phyloP scores from a whole-genome alignment of 1,284 basidiomycete species.

The Pascua guehoae region DNA sequence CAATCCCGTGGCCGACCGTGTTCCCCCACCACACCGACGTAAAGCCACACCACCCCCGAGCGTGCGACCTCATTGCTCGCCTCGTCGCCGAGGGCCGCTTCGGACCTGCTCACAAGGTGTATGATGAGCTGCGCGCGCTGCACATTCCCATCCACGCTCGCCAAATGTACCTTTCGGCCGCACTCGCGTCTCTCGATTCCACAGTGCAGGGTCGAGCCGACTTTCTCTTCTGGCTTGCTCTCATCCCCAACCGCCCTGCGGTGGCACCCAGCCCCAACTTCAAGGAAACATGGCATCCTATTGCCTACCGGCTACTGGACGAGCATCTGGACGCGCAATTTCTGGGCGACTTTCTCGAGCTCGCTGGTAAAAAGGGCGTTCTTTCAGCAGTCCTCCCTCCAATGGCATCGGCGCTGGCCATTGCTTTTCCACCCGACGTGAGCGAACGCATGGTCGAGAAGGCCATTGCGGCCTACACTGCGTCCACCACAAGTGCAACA shows the following conservation, averaged over 20 bases:
- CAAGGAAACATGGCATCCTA: conserved; percentile 28
- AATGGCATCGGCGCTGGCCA: conserved; percentile 23
- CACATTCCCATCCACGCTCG: conserved; percentile 26
- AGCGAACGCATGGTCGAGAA: conserved; percentile 15
- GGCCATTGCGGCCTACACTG: conserved; percentile 17
- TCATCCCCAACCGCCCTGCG: conserved; percentile 38
- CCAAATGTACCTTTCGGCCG: conserved; percentile 30
- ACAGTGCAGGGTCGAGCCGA: conserved; percentile 11
- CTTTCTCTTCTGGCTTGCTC: conserved; percentile 37
- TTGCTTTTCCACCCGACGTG: conserved; percentile 16
- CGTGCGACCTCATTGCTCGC: conserved; percentile 34
- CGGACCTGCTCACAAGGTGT: conserved; percentile 24
- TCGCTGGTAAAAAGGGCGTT: conserved; percentile 32
- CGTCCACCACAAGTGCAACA: conserved; percentile 16
- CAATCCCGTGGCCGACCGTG: conserved; percentile 40
- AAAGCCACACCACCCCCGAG: neutral
- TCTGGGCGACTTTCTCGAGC: conserved; percentile 21
- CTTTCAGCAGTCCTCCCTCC: conserved; percentile 27
- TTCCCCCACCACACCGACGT: conserved; percentile 18
- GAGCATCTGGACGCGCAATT: conserved; percentile 22
- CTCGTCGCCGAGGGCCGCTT: conserved; percentile 22
- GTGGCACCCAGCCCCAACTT: conserved; percentile 20
- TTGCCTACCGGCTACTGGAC: conserved; percentile 20
- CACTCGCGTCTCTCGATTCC: conserved; percentile 7
- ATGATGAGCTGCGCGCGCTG: conserved; percentile 29